A percentile compares a stretch with the other conserved stretches of the same genome.
Conservation (phyloP, 441 rosid species). For the Metrosideros polymorpha region DNA sequence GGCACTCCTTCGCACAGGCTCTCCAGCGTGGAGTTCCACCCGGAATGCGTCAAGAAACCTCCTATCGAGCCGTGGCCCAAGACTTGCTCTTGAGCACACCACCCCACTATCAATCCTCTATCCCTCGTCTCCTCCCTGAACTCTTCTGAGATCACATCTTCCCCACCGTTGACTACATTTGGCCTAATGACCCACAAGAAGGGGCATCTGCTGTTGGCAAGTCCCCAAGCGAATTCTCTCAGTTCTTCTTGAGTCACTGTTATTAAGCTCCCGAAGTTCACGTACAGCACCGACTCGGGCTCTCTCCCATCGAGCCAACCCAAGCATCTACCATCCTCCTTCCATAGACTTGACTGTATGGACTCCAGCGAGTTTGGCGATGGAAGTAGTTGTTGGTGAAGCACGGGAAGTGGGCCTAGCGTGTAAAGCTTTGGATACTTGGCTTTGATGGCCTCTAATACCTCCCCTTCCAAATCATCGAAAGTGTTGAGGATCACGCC, state of each 20-base stretch:
- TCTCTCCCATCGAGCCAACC: conserved; percentile 3
- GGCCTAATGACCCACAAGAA: conserved; percentile 1
- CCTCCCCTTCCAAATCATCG: conserved; percentile 1
- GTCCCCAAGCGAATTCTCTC: conserved; percentile 5
- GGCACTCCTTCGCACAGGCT: not conserved
- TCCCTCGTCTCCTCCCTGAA: not conserved
- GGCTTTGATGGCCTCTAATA: not conserved
- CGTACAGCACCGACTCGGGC: conserved; percentile 6
- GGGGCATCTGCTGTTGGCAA: not conserved
- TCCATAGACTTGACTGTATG: not conserved
- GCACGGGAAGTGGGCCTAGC: conserved; percentile 5
- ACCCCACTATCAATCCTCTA: not conserved
- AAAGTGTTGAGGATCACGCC: not conserved
- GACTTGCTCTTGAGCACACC: not conserved
- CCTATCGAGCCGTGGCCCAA: not conserved
- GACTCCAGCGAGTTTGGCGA: not conserved
- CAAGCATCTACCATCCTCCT: conserved; percentile 3
- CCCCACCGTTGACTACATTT: not conserved
- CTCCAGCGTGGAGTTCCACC: not conserved
- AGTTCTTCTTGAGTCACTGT: not conserved
- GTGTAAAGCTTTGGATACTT: not conserved
- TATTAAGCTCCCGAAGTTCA: not conserved
- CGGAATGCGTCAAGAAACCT: not conserved
- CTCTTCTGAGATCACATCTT: not conserved
- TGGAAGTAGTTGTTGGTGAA: not conserved